Percentiles rank a stretch among this genome's conserved stretches.
Conservation (phyloP, 352 stramenopile genomes). For the Phytopythium sindhum region DNA sequence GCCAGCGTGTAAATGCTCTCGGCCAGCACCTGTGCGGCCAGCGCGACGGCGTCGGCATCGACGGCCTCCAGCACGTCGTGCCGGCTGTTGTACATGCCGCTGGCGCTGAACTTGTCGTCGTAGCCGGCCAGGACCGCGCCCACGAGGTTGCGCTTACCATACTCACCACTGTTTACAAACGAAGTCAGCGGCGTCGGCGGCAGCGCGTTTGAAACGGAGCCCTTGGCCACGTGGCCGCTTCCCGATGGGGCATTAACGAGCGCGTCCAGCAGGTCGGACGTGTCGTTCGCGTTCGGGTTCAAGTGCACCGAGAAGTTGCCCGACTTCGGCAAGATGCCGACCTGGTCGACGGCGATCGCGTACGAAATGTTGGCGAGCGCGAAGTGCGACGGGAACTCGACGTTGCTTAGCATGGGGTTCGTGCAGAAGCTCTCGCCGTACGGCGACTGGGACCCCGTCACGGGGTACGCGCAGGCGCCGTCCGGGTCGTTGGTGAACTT, state of each 20-base stretch:
- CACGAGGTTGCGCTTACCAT: constrained; percentile 52
- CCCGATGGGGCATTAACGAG: constrained; percentile 49
- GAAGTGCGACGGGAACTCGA: constrained; percentile 55
- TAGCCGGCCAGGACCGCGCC: constrained; percentile 70
- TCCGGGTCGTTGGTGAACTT: constrained; percentile 44
- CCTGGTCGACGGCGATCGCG: constrained; percentile 78
- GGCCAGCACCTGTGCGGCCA: constrained; percentile 69
- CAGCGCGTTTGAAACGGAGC: constrained; percentile 33
- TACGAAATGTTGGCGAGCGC: constrained; percentile 55
- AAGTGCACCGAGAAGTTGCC: constrained; percentile 69
- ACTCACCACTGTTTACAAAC: constrained; percentile 76
- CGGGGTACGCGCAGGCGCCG: constrained; percentile 41
- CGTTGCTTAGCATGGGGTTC: constrained; percentile 57
- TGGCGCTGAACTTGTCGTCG: constrained; percentile 41
- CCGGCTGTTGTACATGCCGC: constrained; percentile 59
- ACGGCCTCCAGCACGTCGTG: constrained; percentile 53
- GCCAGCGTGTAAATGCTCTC: constrained; percentile 67
- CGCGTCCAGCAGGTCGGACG: constrained; percentile 40
- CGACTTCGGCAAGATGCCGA: constrained; percentile 45
- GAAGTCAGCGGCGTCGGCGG: constrained; percentile 64
- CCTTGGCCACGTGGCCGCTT: constrained; percentile 26
- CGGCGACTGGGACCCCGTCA: constrained; percentile 46
- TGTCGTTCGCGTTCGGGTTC: constrained; percentile 53
- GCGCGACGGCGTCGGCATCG: constrained; percentile 44
- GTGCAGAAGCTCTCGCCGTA: constrained; percentile 66